Evolutionary conservation across 768 basidiomycete species (phyloP).

Genomic region (Coprinopsis cinerea): DNA sequence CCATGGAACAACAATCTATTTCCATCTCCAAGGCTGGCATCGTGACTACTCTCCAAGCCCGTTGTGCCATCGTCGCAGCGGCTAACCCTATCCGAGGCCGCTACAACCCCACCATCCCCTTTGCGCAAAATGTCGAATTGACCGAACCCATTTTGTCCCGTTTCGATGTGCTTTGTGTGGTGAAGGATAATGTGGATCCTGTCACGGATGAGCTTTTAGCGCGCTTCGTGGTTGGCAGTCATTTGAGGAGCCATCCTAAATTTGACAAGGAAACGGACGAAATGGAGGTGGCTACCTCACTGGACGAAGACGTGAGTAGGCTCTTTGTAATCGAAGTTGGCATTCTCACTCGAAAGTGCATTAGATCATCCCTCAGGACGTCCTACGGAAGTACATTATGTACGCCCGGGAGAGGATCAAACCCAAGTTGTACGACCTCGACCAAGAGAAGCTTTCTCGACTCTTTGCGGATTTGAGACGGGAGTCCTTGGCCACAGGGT

Average conservation of each 20-base stretch:
- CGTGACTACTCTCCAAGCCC: constrained; percentile 94
- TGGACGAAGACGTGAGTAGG: constrained; percentile 84
- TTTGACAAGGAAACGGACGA: constrained; percentile 87
- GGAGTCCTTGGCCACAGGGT: constrained; percentile 96
- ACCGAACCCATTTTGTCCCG: constrained; percentile 98
- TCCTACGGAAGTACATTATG: constrained; percentile 98
- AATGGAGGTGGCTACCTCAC: constrained; percentile 82
- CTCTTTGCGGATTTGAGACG: constrained; percentile 93
- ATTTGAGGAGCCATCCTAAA: constrained; percentile 89
- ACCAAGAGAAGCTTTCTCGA: constrained; percentile 91
- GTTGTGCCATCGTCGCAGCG: constrained; percentile 96
- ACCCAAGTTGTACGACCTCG: constrained; percentile 91
- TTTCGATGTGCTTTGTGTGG: constrained; percentile 96
- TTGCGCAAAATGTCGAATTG: constrained; percentile 96
- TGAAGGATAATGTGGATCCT: constrained; percentile 96
- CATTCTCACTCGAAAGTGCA: not conserved
- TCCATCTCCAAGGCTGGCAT: constrained; percentile 99
- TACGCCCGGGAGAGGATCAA: constrained; percentile 90
- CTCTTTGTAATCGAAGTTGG: not conserved
- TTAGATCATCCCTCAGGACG: constrained; percentile 94
- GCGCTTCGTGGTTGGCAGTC: constrained; percentile 96
- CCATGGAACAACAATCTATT: constrained; percentile 99
- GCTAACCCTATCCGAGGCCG: constrained; percentile 96
- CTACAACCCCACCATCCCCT: constrained; percentile 97
- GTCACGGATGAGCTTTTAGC: constrained; percentile 95